Percentiles rank a stretch among this genome's conserved stretches.
phyloP scores from a whole-genome alignment of 2,329 filamentous ascomycete species.

The Epichloe festucae region DNA sequence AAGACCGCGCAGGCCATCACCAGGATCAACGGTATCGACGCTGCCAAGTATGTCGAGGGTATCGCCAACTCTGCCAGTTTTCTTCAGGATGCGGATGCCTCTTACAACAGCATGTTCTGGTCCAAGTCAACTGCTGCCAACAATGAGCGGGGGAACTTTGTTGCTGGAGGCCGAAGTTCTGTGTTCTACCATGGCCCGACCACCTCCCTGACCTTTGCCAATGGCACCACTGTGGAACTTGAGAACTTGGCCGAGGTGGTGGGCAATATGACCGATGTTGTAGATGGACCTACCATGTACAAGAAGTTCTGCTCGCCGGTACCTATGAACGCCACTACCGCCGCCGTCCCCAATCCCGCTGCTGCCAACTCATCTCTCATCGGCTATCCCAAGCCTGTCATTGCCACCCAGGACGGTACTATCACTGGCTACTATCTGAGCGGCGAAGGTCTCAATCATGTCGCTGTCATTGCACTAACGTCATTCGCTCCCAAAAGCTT shows the following conservation, averaged over 20 bases:
- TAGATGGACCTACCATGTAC: conserved; percentile 21
- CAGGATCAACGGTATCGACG: conserved; percentile 15
- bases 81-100: conserved; percentile 15
- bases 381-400: conserved; percentile 18
- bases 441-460: conserved; percentile 20
- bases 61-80: conserved; percentile 9
- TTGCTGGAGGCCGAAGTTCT: conserved; percentile 16
- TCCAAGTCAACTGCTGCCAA: conserved; percentile 9
- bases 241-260: conserved; percentile 20
- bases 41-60: conserved; percentile 12
- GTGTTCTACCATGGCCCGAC: conserved; percentile 18
- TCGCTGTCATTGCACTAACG: conserved; percentile 16
- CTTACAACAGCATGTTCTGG: conserved; percentile 28
- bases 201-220: conserved; percentile 23
- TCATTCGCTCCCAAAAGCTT: conserved; percentile 16
- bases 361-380: neutral
- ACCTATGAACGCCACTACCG: neutral
- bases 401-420: conserved; percentile 12
- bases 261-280: conserved; percentile 16
- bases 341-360: neutral
- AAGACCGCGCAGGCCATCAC: conserved; percentile 12
- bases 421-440: conserved; percentile 22
- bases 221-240: conserved; percentile 19
- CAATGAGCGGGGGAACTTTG: conserved; percentile 16
- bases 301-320: conserved; percentile 19